Evolutionary conservation across 176 grass and related monocot genomes (phyloP).

Genomic region (Hyparrhenia diplandra): DNA sequence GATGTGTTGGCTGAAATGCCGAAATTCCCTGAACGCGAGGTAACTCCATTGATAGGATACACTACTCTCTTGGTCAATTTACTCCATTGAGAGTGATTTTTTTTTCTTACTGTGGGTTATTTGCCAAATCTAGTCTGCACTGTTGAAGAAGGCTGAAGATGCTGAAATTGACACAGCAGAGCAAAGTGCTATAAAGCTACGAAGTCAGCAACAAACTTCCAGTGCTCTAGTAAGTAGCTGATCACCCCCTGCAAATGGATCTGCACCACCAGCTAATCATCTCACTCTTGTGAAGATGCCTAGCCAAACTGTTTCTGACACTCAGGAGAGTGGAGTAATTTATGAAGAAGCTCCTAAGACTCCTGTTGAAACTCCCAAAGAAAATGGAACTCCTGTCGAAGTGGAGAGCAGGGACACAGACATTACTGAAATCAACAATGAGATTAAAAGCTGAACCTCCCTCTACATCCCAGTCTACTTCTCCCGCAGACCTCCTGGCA

Average conservation of each 20-base stretch:
- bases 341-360: constrained; percentile 39
- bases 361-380: constrained; percentile 36
- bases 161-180: constrained; percentile 97
- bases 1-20: constrained; percentile 99
- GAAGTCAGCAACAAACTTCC: constrained; percentile 91
- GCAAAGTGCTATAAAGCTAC: constrained; percentile 96
- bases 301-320: constrained; percentile 66
- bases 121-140: constrained; percentile 79
- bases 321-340: constrained; percentile 48
- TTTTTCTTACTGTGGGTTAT: constrained; percentile 16
- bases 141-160: constrained; percentile 97
- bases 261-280: constrained; percentile 54
- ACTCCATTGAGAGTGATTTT: constrained; percentile 1
- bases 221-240: constrained; percentile 83
- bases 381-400: constrained; percentile 61
- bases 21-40: constrained; percentile 96
- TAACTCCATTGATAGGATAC: constrained; percentile 20
- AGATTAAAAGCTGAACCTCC: constrained; percentile 54
- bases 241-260: constrained; percentile 74
- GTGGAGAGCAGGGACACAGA: constrained; percentile 30
- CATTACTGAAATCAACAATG: constrained; percentile 23
- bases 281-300: constrained; percentile 91
- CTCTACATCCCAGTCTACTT: constrained; percentile 35
- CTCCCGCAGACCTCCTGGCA: constrained; percentile 74
- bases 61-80: constrained; percentile 3